These are phyloP conservation scores for Peltaster fructicola DNA, from an alignment of 2,329 filamentous ascomycete genomes.

Conservation along the genomic window DNA sequence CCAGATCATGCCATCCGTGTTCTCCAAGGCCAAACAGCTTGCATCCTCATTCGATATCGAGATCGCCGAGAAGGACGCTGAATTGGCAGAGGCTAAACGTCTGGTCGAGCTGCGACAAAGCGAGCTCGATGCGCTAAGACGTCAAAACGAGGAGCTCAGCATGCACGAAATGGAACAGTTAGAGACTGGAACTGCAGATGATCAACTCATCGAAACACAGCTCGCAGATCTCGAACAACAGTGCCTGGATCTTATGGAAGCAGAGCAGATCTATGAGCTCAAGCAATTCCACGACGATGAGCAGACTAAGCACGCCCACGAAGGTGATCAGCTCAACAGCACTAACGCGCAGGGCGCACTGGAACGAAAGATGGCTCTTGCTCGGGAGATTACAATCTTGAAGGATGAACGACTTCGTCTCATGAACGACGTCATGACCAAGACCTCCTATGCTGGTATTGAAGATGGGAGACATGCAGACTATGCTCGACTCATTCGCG, in stretches of 20 bases:
- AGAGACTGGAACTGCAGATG: slow-evolving; percentile 15
- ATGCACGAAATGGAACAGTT: slow-evolving; percentile 37
- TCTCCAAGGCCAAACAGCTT: slow-evolving; percentile 25
- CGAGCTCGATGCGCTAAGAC: slow-evolving; percentile 44
- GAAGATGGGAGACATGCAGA: slow-evolving; percentile 31
- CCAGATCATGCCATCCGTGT: slow-evolving; percentile 41
- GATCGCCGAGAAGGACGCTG: slow-evolving; percentile 50
- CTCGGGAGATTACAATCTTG: slow-evolving; percentile 38
- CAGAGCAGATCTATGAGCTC: slow-evolving; percentile 26
- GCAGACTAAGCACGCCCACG: too few species aligned
- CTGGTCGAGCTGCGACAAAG: slow-evolving; percentile 42
- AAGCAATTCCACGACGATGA: slow-evolving; percentile 20
- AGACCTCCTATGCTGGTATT: slow-evolving; percentile 49
- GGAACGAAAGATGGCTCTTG: slow-evolving; percentile 40
- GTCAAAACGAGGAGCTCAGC: slow-evolving; percentile 32
- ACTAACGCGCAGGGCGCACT: slow-evolving; percentile 26
- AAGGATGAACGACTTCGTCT: slow-evolving; percentile 43
- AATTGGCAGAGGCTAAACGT: slow-evolving; percentile 28
- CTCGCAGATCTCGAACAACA: slow-evolving; percentile 22
- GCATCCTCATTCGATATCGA: slow-evolving; percentile 50
- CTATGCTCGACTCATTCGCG: slow-evolving; percentile 51
- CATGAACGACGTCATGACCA: slow-evolving; percentile 51
- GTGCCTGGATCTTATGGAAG: slow-evolving; percentile 25
- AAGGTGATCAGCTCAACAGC: slow-evolving; percentile 7
- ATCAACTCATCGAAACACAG: slow-evolving; percentile 19